A percentile compares a stretch with the other conserved stretches of the same genome.
Conservation (phyloP, 2,329 filamentous ascomycete genomes). For the Penicillium frequentans region DNA sequence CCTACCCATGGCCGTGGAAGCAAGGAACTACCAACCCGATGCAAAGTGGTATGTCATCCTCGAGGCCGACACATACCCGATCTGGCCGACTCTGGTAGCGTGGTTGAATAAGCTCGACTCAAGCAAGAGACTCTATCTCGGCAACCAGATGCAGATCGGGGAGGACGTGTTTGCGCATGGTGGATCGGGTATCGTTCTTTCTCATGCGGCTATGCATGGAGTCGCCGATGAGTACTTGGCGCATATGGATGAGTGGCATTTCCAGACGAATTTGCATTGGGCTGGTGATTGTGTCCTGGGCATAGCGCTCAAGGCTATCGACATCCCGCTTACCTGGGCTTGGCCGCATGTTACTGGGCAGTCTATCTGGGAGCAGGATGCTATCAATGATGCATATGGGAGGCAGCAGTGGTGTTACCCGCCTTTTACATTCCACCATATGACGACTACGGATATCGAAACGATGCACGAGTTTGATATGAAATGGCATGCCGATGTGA, state of each 20-base stretch:
- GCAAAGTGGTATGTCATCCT: constrained; percentile 58
- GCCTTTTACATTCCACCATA: constrained; percentile 30
- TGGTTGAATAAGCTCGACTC: constrained; percentile 52
- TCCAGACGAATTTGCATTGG: constrained; percentile 41
- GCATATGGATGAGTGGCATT: constrained; percentile 43
- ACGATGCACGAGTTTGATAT: constrained; percentile 26
- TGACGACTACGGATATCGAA: constrained; percentile 27
- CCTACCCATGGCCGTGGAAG: constrained; percentile 54
- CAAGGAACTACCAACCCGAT: constrained; percentile 42
- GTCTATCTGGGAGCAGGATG: constrained; percentile 27
- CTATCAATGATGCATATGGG: constrained; percentile 17
- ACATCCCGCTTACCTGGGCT: constrained; percentile 37
- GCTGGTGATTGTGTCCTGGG: constrained; percentile 50
- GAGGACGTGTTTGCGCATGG: constrained; percentile 50
- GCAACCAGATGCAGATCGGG: constrained; percentile 50
- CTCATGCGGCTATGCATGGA: constrained; percentile 45
- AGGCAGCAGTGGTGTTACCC: constrained; percentile 27
- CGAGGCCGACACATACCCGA: constrained; percentile 56
- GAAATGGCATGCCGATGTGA: constrained; percentile 27
- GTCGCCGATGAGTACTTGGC: constrained; percentile 42
- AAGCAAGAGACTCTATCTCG: constrained; percentile 49
- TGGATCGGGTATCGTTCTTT: constrained; percentile 52
- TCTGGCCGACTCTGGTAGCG: constrained; percentile 52
- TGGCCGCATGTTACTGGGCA: constrained; percentile 24
- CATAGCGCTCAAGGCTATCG: constrained; percentile 42